Conservation (phyloP, 2,329 filamentous ascomycete genomes). For the Samsoniella hepiali region DNA sequence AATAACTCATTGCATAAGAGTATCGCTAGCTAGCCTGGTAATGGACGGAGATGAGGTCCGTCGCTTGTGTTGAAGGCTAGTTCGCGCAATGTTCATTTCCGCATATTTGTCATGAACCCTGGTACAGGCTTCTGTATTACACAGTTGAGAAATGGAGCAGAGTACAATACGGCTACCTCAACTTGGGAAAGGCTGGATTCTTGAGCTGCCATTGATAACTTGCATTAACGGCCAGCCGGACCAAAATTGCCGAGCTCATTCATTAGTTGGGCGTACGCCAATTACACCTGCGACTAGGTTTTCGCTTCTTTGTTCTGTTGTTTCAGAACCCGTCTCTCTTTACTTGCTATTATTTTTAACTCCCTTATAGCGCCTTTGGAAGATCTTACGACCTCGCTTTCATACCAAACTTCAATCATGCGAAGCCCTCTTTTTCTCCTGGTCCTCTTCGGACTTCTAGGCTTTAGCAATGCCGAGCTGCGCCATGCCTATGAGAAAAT, state of each 20-base stretch:
- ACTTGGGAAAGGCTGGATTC: neutral
- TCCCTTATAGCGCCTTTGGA: neutral
- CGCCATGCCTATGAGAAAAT: constrained; percentile 2
- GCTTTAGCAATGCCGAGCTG: neutral
- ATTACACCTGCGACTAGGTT: neutral
- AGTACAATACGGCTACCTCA: neutral
- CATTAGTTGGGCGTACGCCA: neutral
- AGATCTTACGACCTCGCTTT: neutral
- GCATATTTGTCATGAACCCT: neutral
- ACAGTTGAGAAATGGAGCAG: neutral
- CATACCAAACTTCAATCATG: neutral
- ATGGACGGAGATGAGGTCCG: no score
- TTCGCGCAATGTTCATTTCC: no score
- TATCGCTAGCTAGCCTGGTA: neutral
- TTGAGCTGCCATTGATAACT: neutral
- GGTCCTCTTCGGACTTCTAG: neutral
- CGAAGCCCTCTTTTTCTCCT: neutral
- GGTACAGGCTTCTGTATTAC: neutral
- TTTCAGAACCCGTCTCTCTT: neutral
- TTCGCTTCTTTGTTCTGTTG: neutral
- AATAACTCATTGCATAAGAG: neutral
- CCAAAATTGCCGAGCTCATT: neutral
- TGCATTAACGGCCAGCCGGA: neutral
- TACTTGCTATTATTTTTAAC: no score
- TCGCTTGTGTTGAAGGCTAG: no score